A percentile compares a stretch with the other conserved stretches of the same genome.
These are phyloP conservation scores for Cystofilobasidium ferigula DNA, from an alignment of 768 basidiomycete species.

Conservation along the genomic window DNA sequence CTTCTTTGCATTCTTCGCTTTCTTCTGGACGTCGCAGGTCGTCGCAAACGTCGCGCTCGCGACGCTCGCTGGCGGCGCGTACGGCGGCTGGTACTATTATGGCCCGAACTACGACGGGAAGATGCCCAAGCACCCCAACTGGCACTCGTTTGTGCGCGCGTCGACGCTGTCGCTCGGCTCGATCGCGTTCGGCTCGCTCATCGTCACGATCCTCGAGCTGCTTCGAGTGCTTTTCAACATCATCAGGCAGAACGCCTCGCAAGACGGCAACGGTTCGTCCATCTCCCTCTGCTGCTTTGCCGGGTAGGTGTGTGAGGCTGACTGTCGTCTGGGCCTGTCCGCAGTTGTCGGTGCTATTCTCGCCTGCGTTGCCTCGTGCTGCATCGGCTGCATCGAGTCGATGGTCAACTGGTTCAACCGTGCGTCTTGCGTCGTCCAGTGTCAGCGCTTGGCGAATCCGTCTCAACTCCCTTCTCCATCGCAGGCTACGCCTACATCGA, in stretches of 20 bases:
- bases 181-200: conserved; percentile 71
- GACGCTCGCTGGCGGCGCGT: conserved; percentile 69
- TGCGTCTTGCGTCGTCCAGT: conserved; percentile 43
- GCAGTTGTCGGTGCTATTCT: conserved; percentile 61
- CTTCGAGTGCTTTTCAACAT: conserved; percentile 50
- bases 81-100: conserved; percentile 63
- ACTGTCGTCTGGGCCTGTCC: background rate
- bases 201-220: conserved; percentile 68
- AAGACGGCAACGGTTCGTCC: conserved; percentile 57
- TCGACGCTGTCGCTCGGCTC: conserved; percentile 70
- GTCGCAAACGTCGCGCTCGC: conserved; percentile 66
- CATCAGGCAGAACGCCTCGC: conserved; percentile 44
- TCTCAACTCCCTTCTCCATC: background rate
- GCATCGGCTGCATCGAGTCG: conserved; percentile 57
- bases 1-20: conserved; percentile 70
- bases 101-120: conserved; percentile 56
- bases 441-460: background rate
- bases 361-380: conserved; percentile 68
- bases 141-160: conserved; percentile 59
- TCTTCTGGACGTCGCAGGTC: conserved; percentile 74
- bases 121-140: conserved; percentile 57
- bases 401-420: conserved; percentile 73
- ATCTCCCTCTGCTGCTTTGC: background rate
- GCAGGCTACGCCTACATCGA: conserved; percentile 46
- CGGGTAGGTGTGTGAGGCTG: background rate